Base-by-base conservation (phyloP, 1,139 yeast genomes). In the Meyerozyma carpophila region DNA sequence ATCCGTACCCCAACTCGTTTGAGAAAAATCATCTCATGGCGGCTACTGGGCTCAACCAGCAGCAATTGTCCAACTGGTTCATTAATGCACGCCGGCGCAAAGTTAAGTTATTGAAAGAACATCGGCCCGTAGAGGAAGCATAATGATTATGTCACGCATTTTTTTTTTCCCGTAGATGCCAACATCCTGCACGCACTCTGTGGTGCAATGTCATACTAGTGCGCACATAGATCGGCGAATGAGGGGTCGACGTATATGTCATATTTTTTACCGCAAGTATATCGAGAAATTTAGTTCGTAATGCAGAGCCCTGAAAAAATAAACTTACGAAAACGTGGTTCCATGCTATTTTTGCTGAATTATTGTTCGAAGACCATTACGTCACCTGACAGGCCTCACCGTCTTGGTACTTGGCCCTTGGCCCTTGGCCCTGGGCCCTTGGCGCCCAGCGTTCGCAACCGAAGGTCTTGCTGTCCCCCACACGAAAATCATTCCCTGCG, bases 1-100 rank as follows among this genome's bases (percentile, higher is more conserved):
- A 91, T 59, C 98, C 98, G 13, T 91, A 91, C 62, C 98, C 98
- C 5, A 87, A 90, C 49, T 87, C 91, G 42, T 84, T 85, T 50
- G 97, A 91, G 58, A 93, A 93, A 66, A 75, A 81, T 51, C 86
- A 84, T 54, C 72, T 93, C 51, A 81, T 90, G 74, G 71, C 77
- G 54, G 77, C 80, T 58, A 93, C 98, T 0, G 96, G 97, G 0
- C 75, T 93, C 56, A 86, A 91, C 49, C 82, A 87, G 62, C 95
- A 90, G 53, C 98, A 93, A 63, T 75, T 93, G 49, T 83, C 94
- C 50, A 93, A 93, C 62, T 93, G 98, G 98, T 93, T 93, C 60
- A 93, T 93, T 56, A 93, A 93, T 63, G 97, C 96, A 26, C 77
- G 98, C 59, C 75, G 98, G 58, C 73, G 98, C 56, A 84, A 88